Percentiles rank a stretch among this genome's conserved stretches.
phyloP scores from a whole-genome alignment of 208 protist genomes.

The Leishmania amazonensis region DNA sequence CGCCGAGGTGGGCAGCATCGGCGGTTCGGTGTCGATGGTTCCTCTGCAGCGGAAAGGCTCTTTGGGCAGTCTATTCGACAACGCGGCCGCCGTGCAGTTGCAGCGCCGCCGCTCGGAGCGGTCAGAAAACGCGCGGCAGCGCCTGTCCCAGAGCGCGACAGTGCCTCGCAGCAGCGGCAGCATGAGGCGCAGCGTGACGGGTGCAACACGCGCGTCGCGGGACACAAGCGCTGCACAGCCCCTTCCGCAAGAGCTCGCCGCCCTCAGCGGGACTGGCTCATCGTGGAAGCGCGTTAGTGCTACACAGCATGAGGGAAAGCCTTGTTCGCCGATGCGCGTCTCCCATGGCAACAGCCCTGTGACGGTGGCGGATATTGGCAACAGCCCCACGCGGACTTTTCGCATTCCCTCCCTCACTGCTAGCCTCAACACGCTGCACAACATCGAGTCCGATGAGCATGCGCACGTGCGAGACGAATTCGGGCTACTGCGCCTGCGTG shows the following conservation, averaged over 20 bases:
- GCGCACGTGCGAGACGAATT: slow-evolving; percentile 36
- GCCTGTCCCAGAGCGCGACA: slow-evolving; percentile 1
- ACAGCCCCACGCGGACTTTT: background rate
- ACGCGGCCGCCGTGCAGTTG: background rate
- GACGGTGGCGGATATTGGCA: no score
- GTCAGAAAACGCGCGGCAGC: slow-evolving; percentile 9
- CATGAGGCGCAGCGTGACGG: slow-evolving; percentile 5
- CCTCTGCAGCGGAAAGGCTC: slow-evolving; percentile 36
- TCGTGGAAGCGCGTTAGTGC: slow-evolving; percentile 31
- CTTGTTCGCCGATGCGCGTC: slow-evolving; percentile 16
- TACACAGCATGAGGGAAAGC: slow-evolving; percentile 24
- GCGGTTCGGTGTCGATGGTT: slow-evolving; percentile 14
- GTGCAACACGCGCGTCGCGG: slow-evolving; percentile 8
- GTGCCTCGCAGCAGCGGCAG: slow-evolving; percentile 23
- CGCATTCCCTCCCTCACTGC: background rate
- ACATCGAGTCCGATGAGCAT: slow-evolving; percentile 24
- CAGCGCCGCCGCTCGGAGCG: slow-evolving; percentile 25
- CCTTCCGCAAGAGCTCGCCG: slow-evolving; percentile 16
- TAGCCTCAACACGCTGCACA: background rate
- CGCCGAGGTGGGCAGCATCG: slow-evolving; percentile 21
- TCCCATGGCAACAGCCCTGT: slow-evolving; percentile 13
- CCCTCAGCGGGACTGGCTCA: slow-evolving; percentile 6
- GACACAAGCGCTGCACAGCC: background rate
- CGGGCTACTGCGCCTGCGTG: slow-evolving; percentile 27
- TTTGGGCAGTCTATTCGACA: slow-evolving; percentile 31